A percentile compares a stretch with the other conserved stretches of the same genome.
These are phyloP conservation scores for Sporothrix pallida DNA, from an alignment of 2,329 filamentous ascomycete genomes.

Conservation along the genomic window DNA sequence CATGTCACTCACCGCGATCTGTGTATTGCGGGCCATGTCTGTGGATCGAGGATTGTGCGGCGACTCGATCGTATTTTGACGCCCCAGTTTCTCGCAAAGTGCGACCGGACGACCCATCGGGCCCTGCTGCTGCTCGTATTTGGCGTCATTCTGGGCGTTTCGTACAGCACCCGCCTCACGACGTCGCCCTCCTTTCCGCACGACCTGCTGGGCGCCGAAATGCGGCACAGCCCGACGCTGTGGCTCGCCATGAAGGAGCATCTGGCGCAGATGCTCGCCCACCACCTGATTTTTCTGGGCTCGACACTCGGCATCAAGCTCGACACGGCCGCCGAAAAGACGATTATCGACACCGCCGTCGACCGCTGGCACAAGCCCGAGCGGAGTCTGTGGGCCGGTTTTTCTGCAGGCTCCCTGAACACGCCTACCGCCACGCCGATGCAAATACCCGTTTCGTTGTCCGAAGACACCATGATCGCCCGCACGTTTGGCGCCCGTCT, in stretches of 20 bases:
- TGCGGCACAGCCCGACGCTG: constrained; percentile 44
- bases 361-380: constrained; percentile 44
- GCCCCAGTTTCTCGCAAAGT: constrained; percentile 42
- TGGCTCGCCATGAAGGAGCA: constrained; percentile 46
- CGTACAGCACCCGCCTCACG: constrained; percentile 40
- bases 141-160: constrained; percentile 42
- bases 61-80: constrained; percentile 44
- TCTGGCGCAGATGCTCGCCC: constrained; percentile 45
- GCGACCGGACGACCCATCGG: constrained; percentile 40
- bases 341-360: constrained; percentile 43
- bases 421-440: neutral
- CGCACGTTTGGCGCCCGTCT: neutral
- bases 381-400: constrained; percentile 41
- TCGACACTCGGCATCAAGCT: constrained; percentile 44
- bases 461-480: neutral
- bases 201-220: constrained; percentile 40
- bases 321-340: constrained; percentile 42
- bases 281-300: constrained; percentile 44
- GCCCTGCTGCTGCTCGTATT: constrained; percentile 43
- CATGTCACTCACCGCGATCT: constrained; percentile 38
- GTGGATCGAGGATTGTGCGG: constrained; percentile 42
- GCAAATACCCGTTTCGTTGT: neutral
- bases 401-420: neutral
- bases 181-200: constrained; percentile 38
- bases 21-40: constrained; percentile 40